Evolutionary conservation across 179 eudicot genomes (phyloP).

Genomic region (Heliamphora pulchella): DNA sequence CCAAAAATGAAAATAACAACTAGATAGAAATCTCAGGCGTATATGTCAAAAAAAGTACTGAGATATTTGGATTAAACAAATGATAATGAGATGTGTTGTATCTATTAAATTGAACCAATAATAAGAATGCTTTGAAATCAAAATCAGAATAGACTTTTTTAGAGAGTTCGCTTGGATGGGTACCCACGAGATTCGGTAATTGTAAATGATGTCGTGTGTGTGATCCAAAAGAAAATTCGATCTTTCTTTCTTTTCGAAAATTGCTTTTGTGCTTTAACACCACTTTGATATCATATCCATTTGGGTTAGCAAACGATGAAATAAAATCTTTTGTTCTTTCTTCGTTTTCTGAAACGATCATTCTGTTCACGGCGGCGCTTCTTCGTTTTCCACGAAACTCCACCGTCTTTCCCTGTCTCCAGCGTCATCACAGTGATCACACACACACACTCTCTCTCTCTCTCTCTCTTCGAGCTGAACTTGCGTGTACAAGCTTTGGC

Average conservation of each 20-base stretch:
- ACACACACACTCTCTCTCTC: neutral
- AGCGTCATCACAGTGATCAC: neutral
- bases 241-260: neutral
- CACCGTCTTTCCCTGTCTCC: constrained; percentile 1
- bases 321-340: neutral
- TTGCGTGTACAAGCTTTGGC: neutral
- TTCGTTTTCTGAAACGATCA: constrained; percentile 14
- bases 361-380: constrained; percentile 8
- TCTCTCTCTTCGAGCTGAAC: neutral
- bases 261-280: constrained; percentile 2
- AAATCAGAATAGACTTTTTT: constrained; percentile 15
- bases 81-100: neutral
- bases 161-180: constrained; percentile 15
- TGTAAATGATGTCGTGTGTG: neutral
- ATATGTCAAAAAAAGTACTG: neutral
- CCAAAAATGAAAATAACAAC: neutral
- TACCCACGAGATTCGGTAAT: constrained; percentile 18
- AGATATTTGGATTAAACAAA: constrained; percentile 10
- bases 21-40: constrained; percentile 10
- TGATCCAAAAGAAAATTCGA: neutral
- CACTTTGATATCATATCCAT: neutral
- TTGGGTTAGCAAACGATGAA: constrained; percentile 5
- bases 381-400: constrained; percentile 6
- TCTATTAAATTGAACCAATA: constrained; percentile 11
- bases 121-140: constrained; percentile 13